A percentile compares a stretch with the other conserved stretches of the same genome.
These are phyloP conservation scores for Eremochloa ophiuroides DNA, from an alignment of 176 grass and related monocot species.

Conservation along the genomic window DNA sequence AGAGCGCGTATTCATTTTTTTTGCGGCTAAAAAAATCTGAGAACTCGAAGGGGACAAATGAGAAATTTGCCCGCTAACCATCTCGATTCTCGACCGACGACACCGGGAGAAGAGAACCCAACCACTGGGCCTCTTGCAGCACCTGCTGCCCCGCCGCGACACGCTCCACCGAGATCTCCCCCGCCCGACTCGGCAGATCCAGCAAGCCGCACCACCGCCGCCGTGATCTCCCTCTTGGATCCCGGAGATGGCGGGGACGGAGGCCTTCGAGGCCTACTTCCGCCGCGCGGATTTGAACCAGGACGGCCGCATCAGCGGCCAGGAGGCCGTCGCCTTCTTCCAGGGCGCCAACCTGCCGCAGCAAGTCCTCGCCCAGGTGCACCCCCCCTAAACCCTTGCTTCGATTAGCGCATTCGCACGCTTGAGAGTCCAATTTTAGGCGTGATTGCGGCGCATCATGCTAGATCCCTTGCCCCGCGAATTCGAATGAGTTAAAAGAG, in stretches of 20 bases:
- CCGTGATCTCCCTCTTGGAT: slow-evolving; percentile 9
- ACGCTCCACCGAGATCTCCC: slow-evolving; percentile 44
- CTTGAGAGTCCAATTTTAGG: slow-evolving; percentile 10
- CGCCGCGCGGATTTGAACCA: slow-evolving; percentile 88
- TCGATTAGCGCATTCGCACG: background rate
- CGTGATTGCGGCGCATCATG: background rate
- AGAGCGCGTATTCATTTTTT: background rate
- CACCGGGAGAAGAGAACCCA: background rate
- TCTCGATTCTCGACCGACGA: background rate
- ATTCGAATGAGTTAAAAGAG: slow-evolving; percentile 3
- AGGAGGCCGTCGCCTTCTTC: slow-evolving; percentile 96
- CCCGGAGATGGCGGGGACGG: slow-evolving; percentile 56
- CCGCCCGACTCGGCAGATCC: slow-evolving; percentile 33
- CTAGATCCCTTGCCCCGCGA: slow-evolving; percentile 23
- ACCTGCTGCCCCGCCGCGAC: slow-evolving; percentile 23
- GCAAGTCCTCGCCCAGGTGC: slow-evolving; percentile 88
- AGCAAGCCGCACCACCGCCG: background rate
- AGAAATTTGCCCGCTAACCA: slow-evolving; percentile 12
- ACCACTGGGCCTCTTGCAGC: background rate
- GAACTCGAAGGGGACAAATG: background rate
- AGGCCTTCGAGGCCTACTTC: slow-evolving; percentile 92
- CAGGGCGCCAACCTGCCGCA: slow-evolving; percentile 79
- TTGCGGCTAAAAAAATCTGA: background rate
- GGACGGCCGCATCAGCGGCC: slow-evolving; percentile 93
- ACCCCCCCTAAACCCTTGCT: background rate